phyloP scores from a whole-genome alignment of 2,329 filamentous ascomycete genomes.

The Mycogone perniciosa region DNA sequence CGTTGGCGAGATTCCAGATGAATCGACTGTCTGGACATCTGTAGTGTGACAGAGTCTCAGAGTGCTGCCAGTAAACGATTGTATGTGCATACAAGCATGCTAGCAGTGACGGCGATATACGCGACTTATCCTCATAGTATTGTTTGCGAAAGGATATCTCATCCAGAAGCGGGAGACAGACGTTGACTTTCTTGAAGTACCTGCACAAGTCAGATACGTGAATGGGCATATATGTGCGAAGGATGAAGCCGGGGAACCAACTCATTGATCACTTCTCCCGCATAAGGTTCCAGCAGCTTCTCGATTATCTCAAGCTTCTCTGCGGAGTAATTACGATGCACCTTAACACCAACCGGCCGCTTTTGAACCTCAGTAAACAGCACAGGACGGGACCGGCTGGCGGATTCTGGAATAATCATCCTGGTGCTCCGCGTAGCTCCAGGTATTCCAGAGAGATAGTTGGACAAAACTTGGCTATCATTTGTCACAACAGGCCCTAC shows the following conservation, averaged over 20 bases:
- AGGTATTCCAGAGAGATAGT: constrained; percentile 41
- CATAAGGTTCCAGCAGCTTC: constrained; percentile 51
- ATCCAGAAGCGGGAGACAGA: constrained; percentile 57
- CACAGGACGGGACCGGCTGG: constrained; percentile 31
- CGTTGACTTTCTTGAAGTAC: constrained; percentile 50
- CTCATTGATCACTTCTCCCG: constrained; percentile 44
- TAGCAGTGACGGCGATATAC: constrained; percentile 49
- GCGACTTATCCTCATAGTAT: constrained; percentile 37
- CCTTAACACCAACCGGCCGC: constrained; percentile 36
- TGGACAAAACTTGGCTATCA: constrained; percentile 55
- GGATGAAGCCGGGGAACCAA: constrained; percentile 1
- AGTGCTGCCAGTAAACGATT: constrained; percentile 51
- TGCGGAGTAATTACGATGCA: constrained; percentile 32
- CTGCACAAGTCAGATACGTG: constrained; percentile 23
- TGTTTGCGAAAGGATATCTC: constrained; percentile 45
- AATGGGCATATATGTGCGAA: constrained; percentile 20
- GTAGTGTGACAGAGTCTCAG: constrained; percentile 35
- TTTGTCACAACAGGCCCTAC: constrained; percentile 53
- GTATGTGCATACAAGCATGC: constrained; percentile 53
- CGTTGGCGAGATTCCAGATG: constrained; percentile 56
- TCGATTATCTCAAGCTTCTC: constrained; percentile 50
- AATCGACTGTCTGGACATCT: constrained; percentile 52
- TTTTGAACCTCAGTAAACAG: constrained; percentile 42
- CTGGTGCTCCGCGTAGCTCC: constrained; percentile 24
- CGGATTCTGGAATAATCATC: constrained; percentile 26